Percentiles rank a stretch among this genome's conserved stretches.
phyloP scores from a whole-genome alignment of 441 rosid species.

The Euphorbia celastroides region DNA sequence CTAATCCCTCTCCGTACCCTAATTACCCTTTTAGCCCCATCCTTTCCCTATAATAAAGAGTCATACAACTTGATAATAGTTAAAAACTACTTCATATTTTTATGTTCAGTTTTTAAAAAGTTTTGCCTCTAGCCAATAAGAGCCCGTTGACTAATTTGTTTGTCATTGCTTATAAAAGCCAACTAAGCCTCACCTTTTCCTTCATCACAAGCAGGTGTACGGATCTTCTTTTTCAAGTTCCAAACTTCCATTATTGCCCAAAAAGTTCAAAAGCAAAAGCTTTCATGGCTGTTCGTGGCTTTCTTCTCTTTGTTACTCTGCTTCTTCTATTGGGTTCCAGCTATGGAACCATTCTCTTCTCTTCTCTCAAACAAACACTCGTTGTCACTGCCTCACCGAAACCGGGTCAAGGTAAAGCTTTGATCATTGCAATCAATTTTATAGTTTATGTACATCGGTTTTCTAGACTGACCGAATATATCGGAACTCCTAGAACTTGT shows the following conservation, averaged over 20 bases:
- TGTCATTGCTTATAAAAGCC: constrained; percentile 16
- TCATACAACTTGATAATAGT: constrained; percentile 8
- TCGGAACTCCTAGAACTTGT: no score
- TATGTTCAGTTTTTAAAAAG: constrained; percentile 9
- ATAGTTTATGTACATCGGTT: no score
- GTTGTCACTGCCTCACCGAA: constrained; percentile 37
- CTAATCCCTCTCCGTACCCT: no score
- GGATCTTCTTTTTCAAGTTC: not conserved
- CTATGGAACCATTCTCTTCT: constrained; percentile 35
- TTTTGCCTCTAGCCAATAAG: not conserved
- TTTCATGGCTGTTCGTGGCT: constrained; percentile 24
- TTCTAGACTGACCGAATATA: no score
- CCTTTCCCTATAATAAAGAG: constrained; percentile 32
- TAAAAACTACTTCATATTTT: no score
- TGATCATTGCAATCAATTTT: not conserved
- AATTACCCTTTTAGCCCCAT: not conserved
- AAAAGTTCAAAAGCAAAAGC: not conserved
- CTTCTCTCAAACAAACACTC: constrained; percentile 37
- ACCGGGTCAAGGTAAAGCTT: constrained; percentile 28
- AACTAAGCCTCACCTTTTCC: not conserved
- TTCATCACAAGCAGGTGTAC: not conserved
- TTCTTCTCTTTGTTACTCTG: constrained; percentile 29
- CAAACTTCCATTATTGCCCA: not conserved
- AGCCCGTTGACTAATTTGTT: constrained; percentile 23
- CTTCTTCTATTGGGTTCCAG: constrained; percentile 28